These are phyloP conservation scores for Tricladium varicosporioides DNA, from an alignment of 2,329 filamentous ascomycete genomes.

Conservation along the genomic window DNA sequence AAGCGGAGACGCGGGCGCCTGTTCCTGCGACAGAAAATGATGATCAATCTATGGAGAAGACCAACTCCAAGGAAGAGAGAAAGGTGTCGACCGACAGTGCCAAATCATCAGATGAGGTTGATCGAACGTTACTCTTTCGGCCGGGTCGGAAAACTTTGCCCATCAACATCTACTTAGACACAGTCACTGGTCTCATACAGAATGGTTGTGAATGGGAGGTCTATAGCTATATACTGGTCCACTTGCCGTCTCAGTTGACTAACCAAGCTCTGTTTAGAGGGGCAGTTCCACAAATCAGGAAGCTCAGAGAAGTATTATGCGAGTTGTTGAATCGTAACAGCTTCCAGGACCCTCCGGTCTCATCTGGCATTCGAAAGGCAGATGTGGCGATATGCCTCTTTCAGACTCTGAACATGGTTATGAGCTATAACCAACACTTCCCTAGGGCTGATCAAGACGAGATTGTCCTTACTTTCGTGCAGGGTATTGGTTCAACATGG, in stretches of 20 bases:
- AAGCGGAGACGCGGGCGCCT: no score
- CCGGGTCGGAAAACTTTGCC: conserved; percentile 19
- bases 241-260: conserved; percentile 81
- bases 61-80: not conserved
- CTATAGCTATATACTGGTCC: conserved; percentile 85
- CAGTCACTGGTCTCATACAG: conserved; percentile 70
- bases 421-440: conserved; percentile 88
- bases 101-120: not conserved
- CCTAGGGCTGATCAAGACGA: conserved; percentile 84
- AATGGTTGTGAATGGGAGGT: conserved; percentile 83
- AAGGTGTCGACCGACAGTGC: not conserved
- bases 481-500: conserved; percentile 73
- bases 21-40: no score
- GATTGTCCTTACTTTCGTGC: conserved; percentile 80
- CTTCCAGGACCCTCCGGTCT: conserved; percentile 77
- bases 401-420: conserved; percentile 79
- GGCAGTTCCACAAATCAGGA: conserved; percentile 71
- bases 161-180: conserved; percentile 64
- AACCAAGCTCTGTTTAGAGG: conserved; percentile 84
- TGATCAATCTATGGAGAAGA: no score
- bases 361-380: conserved; percentile 78
- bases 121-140: not conserved
- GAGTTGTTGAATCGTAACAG: conserved; percentile 76
- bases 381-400: conserved; percentile 89
- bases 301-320: conserved; percentile 73